Conservation (phyloP, 345 rosid species). For the Bruguiera parviflora region DNA sequence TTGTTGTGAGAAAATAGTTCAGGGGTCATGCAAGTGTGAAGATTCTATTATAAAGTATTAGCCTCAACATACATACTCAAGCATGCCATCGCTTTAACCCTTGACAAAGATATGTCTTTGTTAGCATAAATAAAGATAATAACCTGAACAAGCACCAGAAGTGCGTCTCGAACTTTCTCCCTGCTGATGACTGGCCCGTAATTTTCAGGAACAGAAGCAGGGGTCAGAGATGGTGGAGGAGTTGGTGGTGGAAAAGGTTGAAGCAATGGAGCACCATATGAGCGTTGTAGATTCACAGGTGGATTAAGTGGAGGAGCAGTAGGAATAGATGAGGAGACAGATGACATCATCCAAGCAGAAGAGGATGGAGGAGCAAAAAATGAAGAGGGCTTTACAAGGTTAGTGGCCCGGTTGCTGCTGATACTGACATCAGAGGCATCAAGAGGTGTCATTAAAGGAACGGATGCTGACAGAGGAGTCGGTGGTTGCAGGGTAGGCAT, state of each 20-base stretch:
- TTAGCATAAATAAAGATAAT: constrained; percentile 19
- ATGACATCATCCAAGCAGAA: constrained; percentile 37
- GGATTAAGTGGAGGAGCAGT: constrained; percentile 59
- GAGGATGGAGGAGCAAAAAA: constrained; percentile 54
- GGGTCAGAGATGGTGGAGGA: constrained; percentile 86
- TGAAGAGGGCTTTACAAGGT: constrained; percentile 68
- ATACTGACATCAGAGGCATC: constrained; percentile 44
- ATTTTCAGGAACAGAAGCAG: constrained; percentile 37
- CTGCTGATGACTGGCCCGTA: constrained; percentile 50
- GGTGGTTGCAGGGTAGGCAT: constrained; percentile 48
- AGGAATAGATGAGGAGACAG: constrained; percentile 47
- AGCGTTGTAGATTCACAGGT: constrained; percentile 50
- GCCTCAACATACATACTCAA: too few relatives aligned
- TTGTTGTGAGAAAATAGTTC: too few relatives aligned
- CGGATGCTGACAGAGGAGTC: constrained; percentile 41
- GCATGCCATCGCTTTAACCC: too few relatives aligned
- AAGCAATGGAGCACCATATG: constrained; percentile 76
- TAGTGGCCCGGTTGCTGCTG: constrained; percentile 39
- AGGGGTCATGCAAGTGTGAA: too few relatives aligned
- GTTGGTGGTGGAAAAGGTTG: constrained; percentile 96
- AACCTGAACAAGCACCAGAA: constrained; percentile 72
- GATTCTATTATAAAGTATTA: too few relatives aligned
- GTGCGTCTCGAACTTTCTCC: constrained; percentile 79
- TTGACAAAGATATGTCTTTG: not conserved
- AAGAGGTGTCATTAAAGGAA: constrained; percentile 44